Conservation (phyloP, 2,329 filamentous ascomycete genomes). For the Colletotrichum sp. region DNA sequence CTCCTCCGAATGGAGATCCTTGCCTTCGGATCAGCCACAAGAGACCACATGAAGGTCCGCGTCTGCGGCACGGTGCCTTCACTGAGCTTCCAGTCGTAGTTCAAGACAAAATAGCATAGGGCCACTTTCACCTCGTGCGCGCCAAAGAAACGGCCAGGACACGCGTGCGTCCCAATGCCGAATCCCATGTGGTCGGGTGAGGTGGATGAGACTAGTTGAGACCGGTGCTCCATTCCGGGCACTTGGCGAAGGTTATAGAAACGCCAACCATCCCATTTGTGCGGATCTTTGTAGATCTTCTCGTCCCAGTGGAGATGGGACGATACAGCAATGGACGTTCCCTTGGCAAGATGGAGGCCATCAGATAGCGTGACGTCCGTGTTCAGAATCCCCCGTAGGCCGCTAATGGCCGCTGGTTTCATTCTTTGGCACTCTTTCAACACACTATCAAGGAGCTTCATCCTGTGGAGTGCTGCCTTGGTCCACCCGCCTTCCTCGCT, state of each 20-base stretch:
- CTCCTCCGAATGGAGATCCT: background rate
- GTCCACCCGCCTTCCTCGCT: constrained; percentile 34
- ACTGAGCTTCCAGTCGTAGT: constrained; percentile 34
- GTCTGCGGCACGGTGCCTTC: background rate
- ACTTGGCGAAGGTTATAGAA: constrained; percentile 1
- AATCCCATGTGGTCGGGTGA: constrained; percentile 37
- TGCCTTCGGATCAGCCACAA: background rate
- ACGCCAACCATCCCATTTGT: background rate
- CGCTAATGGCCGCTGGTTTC: constrained; percentile 2
- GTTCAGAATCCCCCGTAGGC: background rate
- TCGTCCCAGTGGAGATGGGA: background rate
- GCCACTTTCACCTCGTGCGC: constrained; percentile 48
- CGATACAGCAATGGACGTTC: background rate
- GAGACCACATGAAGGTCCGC: background rate
- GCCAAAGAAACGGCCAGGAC: constrained; percentile 49
- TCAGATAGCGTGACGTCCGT: background rate
- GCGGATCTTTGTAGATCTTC: background rate
- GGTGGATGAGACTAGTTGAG: constrained; percentile 45
- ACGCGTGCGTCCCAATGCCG: constrained; percentile 41
- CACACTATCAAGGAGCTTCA: constrained; percentile 44
- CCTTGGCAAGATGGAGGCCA: background rate
- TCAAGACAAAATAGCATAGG: constrained; percentile 41
- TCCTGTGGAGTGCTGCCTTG: constrained; percentile 38
- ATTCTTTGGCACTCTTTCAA: constrained; percentile 41
- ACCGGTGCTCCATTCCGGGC: constrained; percentile 14